A percentile compares a stretch with the other conserved stretches of the same genome.
Conservation (phyloP, 2,329 filamentous ascomycete genomes). For the Penicillium sclerotigenum region DNA sequence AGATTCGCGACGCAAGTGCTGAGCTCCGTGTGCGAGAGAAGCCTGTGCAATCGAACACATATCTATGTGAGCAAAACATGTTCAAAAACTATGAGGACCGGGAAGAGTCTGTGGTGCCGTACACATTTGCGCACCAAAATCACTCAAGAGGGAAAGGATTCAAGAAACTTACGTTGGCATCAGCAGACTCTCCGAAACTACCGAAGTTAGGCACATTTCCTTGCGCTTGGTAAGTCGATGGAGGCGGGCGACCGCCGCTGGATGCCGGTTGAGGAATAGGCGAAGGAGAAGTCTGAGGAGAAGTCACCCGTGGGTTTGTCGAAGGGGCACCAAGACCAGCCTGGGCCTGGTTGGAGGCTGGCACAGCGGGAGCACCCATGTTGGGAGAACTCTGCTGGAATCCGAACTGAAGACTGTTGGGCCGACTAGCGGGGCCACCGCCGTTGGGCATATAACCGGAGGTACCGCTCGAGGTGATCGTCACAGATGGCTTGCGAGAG, state of each 20-base stretch:
- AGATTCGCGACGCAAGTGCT: slow-evolving; percentile 83
- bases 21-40: slow-evolving; percentile 59
- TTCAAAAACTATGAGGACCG: background rate
- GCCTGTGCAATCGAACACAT: slow-evolving; percentile 65
- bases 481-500: slow-evolving; percentile 81
- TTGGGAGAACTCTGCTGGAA: slow-evolving; percentile 63
- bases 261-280: slow-evolving; percentile 86
- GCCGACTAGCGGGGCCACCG: slow-evolving; percentile 60
- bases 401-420: slow-evolving; percentile 73
- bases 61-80: slow-evolving; percentile 54
- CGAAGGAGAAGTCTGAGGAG: slow-evolving; percentile 83
- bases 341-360: slow-evolving; percentile 41
- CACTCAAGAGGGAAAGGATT: background rate
- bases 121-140: background rate
- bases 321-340: slow-evolving; percentile 46
- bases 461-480: slow-evolving; percentile 80
- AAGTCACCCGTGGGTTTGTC: slow-evolving; percentile 69
- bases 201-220: slow-evolving; percentile 75
- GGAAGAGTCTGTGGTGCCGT: background rate
- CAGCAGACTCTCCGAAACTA: slow-evolving; percentile 68
- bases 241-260: slow-evolving; percentile 80
- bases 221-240: slow-evolving; percentile 68
- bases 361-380: slow-evolving; percentile 59
- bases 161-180: slow-evolving; percentile 62
- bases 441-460: slow-evolving; percentile 76